Percentiles rank a stretch among this genome's conserved stretches.
Evolutionary conservation across 306 rosid species (phyloP).

Genomic region (Prunus persica): Prunus_persica_NCBIv2 NC_034014.1:17930001-17930500

Average conservation of each 20-base stretch:
- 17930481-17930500: background rate
- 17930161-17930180: background rate
- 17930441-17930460: background rate
- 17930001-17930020: background rate
- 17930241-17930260: background rate
- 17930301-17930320: background rate
- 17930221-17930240: background rate
- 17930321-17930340: no score
- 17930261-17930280: background rate
- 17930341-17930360: background rate
- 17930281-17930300: background rate
- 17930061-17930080: background rate
- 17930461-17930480: constrained; percentile 2
- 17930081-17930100: background rate
- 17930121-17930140: background rate
- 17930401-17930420: background rate
- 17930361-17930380: background rate
- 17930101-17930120: background rate
- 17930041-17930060: background rate
- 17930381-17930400: background rate
- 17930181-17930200: background rate
- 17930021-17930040: background rate
- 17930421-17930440: background rate
- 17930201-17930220: background rate
- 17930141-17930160: background rate